phyloP scores from a whole-genome alignment of 1,284 basidiomycete genomes.

The Cystobasidium pallidum region DNA sequence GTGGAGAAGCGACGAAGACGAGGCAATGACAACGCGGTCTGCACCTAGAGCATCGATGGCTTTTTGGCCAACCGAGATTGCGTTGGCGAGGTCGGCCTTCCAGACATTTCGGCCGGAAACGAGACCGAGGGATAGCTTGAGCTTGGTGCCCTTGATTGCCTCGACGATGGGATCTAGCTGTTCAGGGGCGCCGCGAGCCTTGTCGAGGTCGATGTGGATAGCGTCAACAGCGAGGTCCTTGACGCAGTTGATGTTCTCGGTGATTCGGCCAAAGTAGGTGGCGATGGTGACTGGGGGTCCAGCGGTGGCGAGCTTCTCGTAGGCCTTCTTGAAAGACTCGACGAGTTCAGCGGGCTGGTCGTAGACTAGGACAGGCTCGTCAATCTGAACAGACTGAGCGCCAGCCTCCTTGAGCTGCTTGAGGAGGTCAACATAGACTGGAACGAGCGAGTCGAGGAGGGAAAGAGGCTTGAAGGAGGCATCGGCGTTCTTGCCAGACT shows the following conservation, averaged over 20 bases:
- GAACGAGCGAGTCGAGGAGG: slow-evolving; percentile 85
- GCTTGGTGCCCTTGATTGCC: slow-evolving; percentile 79
- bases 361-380: slow-evolving; percentile 94
- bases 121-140: slow-evolving; percentile 89
- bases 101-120: slow-evolving; percentile 99
- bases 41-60: slow-evolving; percentile 78
- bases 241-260: slow-evolving; percentile 84
- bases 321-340: slow-evolving; percentile 79
- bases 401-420: slow-evolving; percentile 89
- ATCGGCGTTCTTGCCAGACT: slow-evolving; percentile 80
- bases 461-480: slow-evolving; percentile 88
- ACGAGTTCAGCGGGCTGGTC: slow-evolving; percentile 80
- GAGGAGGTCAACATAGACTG: slow-evolving; percentile 90
- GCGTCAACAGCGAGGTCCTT: slow-evolving; percentile 91
- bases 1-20: slow-evolving; percentile 97
- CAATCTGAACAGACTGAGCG: slow-evolving; percentile 91
- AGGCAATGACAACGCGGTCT: slow-evolving; percentile 89
- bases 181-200: slow-evolving; percentile 68
- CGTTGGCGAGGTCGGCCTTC: slow-evolving; percentile 92
- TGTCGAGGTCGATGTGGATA: slow-evolving; percentile 96
- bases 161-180: slow-evolving; percentile 84
- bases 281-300: slow-evolving; percentile 86
- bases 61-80: slow-evolving; percentile 81
- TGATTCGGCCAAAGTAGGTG: slow-evolving; percentile 96
- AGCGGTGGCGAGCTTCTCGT: slow-evolving; percentile 77